Evolutionary conservation across 805 yeast genomes (phyloP).

Genomic region (Lipomyces sp.): DNA sequence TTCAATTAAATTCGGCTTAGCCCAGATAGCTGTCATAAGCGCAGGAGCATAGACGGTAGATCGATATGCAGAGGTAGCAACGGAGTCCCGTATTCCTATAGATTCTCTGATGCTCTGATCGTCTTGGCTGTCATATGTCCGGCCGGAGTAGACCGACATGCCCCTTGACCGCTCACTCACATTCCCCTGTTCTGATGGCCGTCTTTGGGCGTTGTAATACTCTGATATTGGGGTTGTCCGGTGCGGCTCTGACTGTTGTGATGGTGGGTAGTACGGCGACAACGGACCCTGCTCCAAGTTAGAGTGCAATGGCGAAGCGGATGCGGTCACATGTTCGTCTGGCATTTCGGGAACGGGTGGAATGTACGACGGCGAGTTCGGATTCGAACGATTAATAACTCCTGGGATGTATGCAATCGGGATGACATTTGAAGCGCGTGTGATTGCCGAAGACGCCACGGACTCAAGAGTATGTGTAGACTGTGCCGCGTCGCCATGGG

Average conservation of each 20-base stretch:
- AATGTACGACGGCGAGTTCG: constrained; percentile 19
- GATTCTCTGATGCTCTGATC: constrained; percentile 34
- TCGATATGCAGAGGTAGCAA: constrained; percentile 42
- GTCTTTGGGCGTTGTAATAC: background rate
- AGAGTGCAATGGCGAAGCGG: background rate
- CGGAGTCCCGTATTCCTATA: constrained; percentile 38
- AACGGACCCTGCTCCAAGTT: background rate
- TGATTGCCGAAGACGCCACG: constrained; percentile 61
- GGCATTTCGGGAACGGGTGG: constrained; percentile 34
- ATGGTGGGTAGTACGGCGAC: background rate
- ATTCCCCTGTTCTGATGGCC: background rate
- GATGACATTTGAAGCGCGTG: constrained; percentile 80
- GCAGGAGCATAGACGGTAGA: constrained; percentile 47
- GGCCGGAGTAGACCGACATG: constrained; percentile 24
- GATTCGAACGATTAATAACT: constrained; percentile 45
- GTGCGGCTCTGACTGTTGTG: background rate
- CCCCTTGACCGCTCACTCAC: constrained; percentile 3
- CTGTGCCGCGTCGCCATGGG: constrained; percentile 20
- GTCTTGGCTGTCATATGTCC: constrained; percentile 21
- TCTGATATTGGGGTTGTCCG: background rate
- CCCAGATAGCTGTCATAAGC: constrained; percentile 70
- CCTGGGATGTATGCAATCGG: constrained; percentile 96
- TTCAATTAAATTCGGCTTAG: constrained; percentile 62
- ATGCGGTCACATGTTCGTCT: constrained; percentile 3
- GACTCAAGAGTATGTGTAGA: constrained; percentile 35